Base-by-base conservation (phyloP, 2,329 filamentous ascomycete genomes). In the Fusarium musae region DNA sequence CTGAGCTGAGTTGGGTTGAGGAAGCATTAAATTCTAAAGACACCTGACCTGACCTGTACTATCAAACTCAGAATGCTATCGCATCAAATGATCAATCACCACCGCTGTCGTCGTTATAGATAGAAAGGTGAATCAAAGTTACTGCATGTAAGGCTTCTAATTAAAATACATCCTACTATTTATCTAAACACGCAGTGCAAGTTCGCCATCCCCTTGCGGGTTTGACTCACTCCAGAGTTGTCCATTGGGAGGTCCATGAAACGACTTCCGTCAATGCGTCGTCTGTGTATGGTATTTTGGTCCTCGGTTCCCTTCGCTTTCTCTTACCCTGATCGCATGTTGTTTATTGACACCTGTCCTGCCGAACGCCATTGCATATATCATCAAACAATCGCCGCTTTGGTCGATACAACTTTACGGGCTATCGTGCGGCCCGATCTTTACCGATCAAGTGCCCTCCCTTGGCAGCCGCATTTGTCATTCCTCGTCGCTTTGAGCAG, bases 401-500 rank as follows among this genome's bases (percentile, higher is more conserved):
- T 44, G n/a, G 66, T 63, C 69, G 63, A 70, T 68, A 47, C 60
- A 68, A 58, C 63, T 66, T 57, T 47, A 75, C 49, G 44, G 63
- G 59, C 54, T 64, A 47, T 59, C 46, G 66, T 66, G 54, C 34
- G 40, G 39, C 44, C 70, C 63, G 10, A 34, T 50, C 58, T 62
- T 59, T 52, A 44, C 37, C 42, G 40, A 57, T 39, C 56, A 59
- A 40, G 40, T 62, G 57, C 39, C 28, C 50, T 19, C 54, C 32
- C 44, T 59, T 39, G 40, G 54, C 50, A 63, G 60, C 34, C 43
- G 56, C 63, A 43, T 57, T 46, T 60, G 59, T 80, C 76, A 87
- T 56, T 90, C 88, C 68, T 89, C 86, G 71, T 90, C 88, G 78
- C 88, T 90, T 76, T 86, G 85, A 59, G 81, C 79, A 11, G 81